These are phyloP conservation scores for Trichosporon coremiiforme DNA, from an alignment of 1,284 basidiomycete species.

Conservation along the genomic window DNA sequence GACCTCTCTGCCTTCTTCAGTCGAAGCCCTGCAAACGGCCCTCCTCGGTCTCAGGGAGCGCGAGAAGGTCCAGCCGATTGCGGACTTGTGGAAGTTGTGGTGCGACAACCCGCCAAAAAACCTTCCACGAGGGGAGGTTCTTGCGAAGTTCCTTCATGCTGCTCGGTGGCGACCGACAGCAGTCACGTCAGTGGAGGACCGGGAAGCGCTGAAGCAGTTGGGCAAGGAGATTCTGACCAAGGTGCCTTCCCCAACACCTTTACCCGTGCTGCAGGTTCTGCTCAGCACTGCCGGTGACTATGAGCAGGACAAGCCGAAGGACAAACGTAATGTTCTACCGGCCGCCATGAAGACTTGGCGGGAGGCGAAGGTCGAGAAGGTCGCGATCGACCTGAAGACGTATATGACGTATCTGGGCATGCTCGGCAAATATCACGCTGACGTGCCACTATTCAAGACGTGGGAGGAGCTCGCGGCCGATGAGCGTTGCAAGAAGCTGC, in stretches of 20 bases:
- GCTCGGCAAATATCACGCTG: slow-evolving; percentile 48
- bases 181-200: not conserved
- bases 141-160: slow-evolving; percentile 17
- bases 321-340: slow-evolving; percentile 18
- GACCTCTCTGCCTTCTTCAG: not conserved
- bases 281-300: slow-evolving; percentile 17
- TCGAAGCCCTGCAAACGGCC: not conserved
- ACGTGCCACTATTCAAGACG: slow-evolving; percentile 36
- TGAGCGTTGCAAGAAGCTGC: slow-evolving; percentile 35
- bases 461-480: slow-evolving; percentile 51
- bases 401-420: slow-evolving; percentile 52
- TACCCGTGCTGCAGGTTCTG: slow-evolving; percentile 29
- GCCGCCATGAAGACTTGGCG: slow-evolving; percentile 37
- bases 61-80: not conserved
- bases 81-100: slow-evolving; percentile 13
- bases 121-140: slow-evolving; percentile 10
- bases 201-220: not conserved
- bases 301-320: slow-evolving; percentile 16
- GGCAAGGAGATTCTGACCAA: slow-evolving; percentile 11
- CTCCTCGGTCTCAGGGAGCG: slow-evolving; percentile 10
- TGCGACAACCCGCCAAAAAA: not conserved
- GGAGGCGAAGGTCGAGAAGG: slow-evolving; percentile 33
- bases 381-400: slow-evolving; percentile 46
- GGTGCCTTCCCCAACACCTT: slow-evolving; percentile 32
- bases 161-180: slow-evolving; percentile 5